These are phyloP conservation scores for Rosa lucieae DNA, from an alignment of 306 rosid genomes.

Conservation along the genomic window DNA sequence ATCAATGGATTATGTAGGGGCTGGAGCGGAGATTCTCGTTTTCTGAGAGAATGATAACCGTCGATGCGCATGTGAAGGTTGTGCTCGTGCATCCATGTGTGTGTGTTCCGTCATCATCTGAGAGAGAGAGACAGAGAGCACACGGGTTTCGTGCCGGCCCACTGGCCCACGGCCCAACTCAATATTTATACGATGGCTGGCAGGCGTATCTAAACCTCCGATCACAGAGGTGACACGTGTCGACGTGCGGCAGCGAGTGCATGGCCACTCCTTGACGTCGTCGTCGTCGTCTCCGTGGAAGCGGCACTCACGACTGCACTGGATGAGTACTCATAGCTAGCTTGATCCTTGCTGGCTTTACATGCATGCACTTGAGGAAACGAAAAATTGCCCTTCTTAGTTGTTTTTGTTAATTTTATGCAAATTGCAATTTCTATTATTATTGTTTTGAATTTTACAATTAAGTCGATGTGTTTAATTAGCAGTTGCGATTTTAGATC, in stretches of 20 bases:
- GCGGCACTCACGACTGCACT: neutral
- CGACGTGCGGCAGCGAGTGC: neutral
- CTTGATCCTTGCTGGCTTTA: neutral
- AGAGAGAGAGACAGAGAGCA: neutral
- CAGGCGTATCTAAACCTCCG: neutral
- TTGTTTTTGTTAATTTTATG: no score
- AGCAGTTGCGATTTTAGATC: no score
- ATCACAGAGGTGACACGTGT: neutral
- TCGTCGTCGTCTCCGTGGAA: neutral
- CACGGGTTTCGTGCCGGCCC: constrained; percentile 1
- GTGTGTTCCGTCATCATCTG: neutral
- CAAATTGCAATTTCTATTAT: no score
- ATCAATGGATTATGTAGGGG: neutral
- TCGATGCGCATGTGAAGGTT: neutral
- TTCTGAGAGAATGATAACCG: neutral
- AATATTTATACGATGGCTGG: no score
- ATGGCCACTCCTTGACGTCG: neutral
- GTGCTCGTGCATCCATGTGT: neutral
- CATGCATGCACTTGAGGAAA: neutral
- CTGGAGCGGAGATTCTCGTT: neutral
- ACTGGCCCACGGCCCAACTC: constrained; percentile 10
- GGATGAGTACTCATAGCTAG: neutral
- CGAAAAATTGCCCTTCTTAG: neutral
- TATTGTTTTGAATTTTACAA: no score
- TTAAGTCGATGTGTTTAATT: no score